Percentiles rank a stretch among this genome's conserved stretches.
Conservation (phyloP, 306 rosid species). For the Dicorynia guianensis region DNA sequence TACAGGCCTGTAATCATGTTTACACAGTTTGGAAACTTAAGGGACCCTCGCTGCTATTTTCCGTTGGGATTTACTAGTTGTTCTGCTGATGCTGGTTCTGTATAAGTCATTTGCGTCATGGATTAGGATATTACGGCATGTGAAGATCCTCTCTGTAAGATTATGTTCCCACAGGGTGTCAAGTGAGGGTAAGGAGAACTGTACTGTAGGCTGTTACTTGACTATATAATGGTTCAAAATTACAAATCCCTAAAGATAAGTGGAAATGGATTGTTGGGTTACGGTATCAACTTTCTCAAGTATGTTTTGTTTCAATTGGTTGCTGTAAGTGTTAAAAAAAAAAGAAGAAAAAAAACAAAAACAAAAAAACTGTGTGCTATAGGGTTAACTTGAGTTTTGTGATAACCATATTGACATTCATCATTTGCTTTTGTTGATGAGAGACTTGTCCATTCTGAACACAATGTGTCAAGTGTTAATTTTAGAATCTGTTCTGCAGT, state of each 20-base stretch:
- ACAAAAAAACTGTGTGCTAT: background rate
- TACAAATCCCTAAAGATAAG: no score
- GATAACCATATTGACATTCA: background rate
- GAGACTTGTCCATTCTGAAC: background rate
- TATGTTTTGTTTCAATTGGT: background rate
- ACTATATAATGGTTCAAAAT: no score
- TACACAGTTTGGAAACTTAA: background rate
- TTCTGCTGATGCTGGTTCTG: no score
- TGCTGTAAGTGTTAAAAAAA: background rate
- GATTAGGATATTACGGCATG: background rate
- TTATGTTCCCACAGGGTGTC: no score
- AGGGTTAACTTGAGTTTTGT: background rate
- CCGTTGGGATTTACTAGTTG: background rate
- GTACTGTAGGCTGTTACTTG: no score
- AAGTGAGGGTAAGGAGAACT: no score
- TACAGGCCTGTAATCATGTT: background rate
- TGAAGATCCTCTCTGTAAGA: no score
- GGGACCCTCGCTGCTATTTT: no score
- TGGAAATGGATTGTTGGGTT: no score
- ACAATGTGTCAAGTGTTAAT: background rate
- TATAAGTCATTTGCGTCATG: no score
- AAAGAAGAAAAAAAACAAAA: no score
- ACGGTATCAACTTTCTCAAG: background rate
- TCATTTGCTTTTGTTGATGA: background rate
- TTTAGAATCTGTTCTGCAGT: slow-evolving; percentile 5